Base-by-base conservation (phyloP, 805 yeast species). In the Starmerella etchellsii region DNA sequence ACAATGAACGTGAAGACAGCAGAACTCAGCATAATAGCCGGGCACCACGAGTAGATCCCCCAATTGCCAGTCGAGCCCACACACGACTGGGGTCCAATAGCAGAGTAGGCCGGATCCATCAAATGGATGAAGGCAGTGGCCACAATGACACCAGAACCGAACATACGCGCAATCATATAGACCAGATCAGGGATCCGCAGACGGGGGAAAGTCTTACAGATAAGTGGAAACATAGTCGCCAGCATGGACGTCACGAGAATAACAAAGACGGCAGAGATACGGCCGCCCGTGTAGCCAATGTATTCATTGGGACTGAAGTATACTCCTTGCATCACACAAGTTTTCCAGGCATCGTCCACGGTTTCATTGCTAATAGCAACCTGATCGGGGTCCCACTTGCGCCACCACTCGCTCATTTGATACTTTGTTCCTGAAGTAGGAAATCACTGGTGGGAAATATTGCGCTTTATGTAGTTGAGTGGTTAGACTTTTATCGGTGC, bases 111-210 rank as follows among this genome's bases (percentile, higher is more conserved):
- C 1, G 64, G 64, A 36, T 60, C 64, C 47, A 78, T 61, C 42
- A 78, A 58, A 60, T 79, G 88, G 43, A 79, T 69, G 51, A 76
- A 80, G 0, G 84, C 82, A 7, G 88, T 79, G 10, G 87, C 80
- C 3, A 79, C 64, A 50, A 79, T 79, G 34, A 79, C 87, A 39
- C 88, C 88, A 4, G 83, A 69, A 51, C 88, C 88, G 52, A 78
- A 78, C 62, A 67, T 71, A 16, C 58, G 46, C 20, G 61, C 61
- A 29, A 57, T 43, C 15, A 49, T 22, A 41, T 56, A 73, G 56
- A 49, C 55, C 22, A 40, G 34, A 14, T 45, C 48, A 9, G 61
- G 65, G 31, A 61, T 46, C 11, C 49, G 43, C 37, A 57, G 18
- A 41, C 51, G 24, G 36, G 45, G 46, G 41, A 48, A 34, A 11